Conservation (phyloP, 768 basidiomycete species). For the Mycena crocata region DNA sequence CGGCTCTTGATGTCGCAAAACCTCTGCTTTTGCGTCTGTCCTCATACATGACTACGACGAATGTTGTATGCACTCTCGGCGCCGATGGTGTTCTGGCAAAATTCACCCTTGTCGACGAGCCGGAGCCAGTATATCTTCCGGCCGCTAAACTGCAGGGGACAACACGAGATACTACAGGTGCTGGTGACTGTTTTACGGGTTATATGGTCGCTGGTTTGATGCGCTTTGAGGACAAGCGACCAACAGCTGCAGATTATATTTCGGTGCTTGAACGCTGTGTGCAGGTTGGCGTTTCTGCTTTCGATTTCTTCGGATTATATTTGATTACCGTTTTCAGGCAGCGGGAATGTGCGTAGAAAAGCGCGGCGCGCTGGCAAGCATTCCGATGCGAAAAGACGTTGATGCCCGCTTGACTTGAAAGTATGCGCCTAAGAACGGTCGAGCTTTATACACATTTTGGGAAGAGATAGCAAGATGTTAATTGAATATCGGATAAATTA, state of each 20-base stretch:
- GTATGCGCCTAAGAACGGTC: too few relatives aligned
- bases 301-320: neutral
- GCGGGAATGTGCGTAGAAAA: slow-evolving; percentile 73
- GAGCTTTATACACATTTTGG: too few relatives aligned
- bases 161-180: slow-evolving; percentile 68
- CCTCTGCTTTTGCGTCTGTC: slow-evolving; percentile 20
- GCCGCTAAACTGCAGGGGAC: slow-evolving; percentile 56
- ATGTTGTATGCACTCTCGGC: slow-evolving; percentile 70
- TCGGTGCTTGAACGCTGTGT: slow-evolving; percentile 55
- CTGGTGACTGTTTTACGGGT: slow-evolving; percentile 74
- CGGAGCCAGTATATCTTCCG: slow-evolving; percentile 51
- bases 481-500: too few relatives aligned
- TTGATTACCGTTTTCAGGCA: slow-evolving; percentile 50
- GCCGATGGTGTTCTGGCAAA: slow-evolving; percentile 60
- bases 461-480: too few relatives aligned
- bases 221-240: slow-evolving; percentile 45
- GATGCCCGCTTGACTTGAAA: slow-evolving; percentile 23
- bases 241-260: slow-evolving; percentile 45
- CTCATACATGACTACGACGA: slow-evolving; percentile 48
- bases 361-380: slow-evolving; percentile 67
- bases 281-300: slow-evolving; percentile 4
- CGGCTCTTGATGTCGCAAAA: slow-evolving; percentile 10
- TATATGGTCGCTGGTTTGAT: slow-evolving; percentile 70
- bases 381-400: slow-evolving; percentile 47
- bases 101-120: slow-evolving; percentile 44